Percentiles rank a stretch among this genome's conserved stretches.
phyloP scores from a whole-genome alignment of 495 filamentous ascomycete genomes.

The Aspergillus bridgeri region DNA sequence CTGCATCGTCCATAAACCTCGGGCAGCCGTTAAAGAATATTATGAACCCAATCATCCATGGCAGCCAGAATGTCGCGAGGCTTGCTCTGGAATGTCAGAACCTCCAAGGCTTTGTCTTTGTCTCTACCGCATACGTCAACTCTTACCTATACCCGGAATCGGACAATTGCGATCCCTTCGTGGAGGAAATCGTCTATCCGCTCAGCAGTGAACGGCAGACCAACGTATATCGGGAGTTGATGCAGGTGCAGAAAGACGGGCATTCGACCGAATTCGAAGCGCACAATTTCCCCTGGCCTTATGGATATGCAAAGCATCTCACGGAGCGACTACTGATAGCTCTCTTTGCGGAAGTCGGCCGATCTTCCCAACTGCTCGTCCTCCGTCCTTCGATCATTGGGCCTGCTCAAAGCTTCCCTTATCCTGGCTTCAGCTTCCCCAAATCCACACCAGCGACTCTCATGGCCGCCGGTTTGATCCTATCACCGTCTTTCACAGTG shows the following conservation, averaged over 20 bases:
- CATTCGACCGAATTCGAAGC: too few species aligned
- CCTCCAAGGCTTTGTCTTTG: constrained; percentile 19
- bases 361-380: constrained; percentile 12
- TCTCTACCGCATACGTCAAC: constrained; percentile 20
- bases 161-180: neutral
- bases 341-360: neutral
- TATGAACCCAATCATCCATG: constrained; percentile 7
- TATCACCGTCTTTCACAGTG: neutral
- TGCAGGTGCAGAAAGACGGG: too few species aligned
- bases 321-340: constrained; percentile 16
- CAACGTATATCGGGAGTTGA: too few species aligned
- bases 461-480: neutral
- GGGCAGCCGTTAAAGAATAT: constrained; percentile 1
- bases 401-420: constrained; percentile 16
- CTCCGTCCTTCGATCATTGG: constrained; percentile 13
- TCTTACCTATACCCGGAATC: constrained; percentile 9
- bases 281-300: too few species aligned
- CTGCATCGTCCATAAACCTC: constrained; percentile 24
- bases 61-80: constrained; percentile 4
- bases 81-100: neutral
- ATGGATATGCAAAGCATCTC: constrained; percentile 3
- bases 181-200: too few species aligned
- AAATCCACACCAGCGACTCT: constrained; percentile 8
- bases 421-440: constrained; percentile 10
- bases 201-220: too few species aligned